phyloP scores from a whole-genome alignment of 805 yeast genomes.

The Saccharomycopsis fermentans region DNA sequence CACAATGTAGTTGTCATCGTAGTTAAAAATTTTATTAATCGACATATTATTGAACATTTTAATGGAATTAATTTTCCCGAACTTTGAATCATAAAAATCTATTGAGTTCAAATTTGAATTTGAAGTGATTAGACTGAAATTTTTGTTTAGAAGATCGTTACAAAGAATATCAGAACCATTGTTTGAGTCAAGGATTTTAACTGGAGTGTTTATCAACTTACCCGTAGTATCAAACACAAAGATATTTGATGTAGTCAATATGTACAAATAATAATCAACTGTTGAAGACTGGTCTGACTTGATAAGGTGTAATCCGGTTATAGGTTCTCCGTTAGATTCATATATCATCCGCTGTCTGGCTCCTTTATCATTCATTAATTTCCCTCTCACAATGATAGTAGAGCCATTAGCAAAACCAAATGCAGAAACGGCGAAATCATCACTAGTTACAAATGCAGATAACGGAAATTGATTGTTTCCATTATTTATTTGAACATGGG shows the following conservation, averaged over 20 bases:
- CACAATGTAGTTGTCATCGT: constrained; percentile 35
- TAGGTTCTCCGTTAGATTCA: constrained; percentile 60
- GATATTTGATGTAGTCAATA: constrained; percentile 65
- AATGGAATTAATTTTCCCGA: constrained; percentile 15
- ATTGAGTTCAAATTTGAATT: constrained; percentile 6
- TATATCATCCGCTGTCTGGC: constrained; percentile 75
- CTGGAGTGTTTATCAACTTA: constrained; percentile 58
- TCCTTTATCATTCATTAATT: constrained; percentile 78
- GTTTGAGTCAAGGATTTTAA: constrained; percentile 34
- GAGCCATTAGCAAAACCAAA: constrained; percentile 80
- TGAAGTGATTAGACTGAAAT: constrained; percentile 12
- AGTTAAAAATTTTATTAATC: constrained; percentile 10
- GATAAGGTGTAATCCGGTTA: constrained; percentile 60
- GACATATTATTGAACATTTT: constrained; percentile 16
- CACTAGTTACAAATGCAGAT: constrained; percentile 41
- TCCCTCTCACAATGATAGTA: constrained; percentile 78
- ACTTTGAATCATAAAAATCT: constrained; percentile 17
- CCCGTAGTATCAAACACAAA: constrained; percentile 70
- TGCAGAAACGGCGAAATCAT: constrained; percentile 53
- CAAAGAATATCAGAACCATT: constrained; percentile 44
- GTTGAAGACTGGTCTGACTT: constrained; percentile 20
- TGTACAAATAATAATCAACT: constrained; percentile 37
- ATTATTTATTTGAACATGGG: constrained; percentile 54
- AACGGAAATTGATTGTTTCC: constrained; percentile 74
- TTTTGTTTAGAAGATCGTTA: constrained; percentile 27